Base-by-base conservation (phyloP, 768 basidiomycete species). In the Botryobasidium botryosum region DNA sequence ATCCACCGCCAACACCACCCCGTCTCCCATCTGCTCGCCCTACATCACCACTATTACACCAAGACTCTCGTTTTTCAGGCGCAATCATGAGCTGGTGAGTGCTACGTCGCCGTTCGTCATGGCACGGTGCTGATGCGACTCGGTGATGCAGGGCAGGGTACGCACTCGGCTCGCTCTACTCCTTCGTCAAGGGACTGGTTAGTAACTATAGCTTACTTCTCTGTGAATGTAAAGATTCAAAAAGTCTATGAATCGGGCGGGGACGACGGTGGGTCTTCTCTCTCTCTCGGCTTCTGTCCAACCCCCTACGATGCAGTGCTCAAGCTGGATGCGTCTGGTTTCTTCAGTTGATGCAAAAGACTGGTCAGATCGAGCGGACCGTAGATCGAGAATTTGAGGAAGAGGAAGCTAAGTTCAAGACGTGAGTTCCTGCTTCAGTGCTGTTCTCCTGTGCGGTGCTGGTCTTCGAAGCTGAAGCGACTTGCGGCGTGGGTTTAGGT, bases 321-420 rank as follows among this genome's bases (percentile, higher is more conserved):
- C 7, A 32, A 27, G 26, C 25, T 15, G 26, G 23, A 28, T 32
- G 25, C 17, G 8, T 15, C 15, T 44, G 51, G 42, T 41, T 31
- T 23, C 27, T 41, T 35, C 57, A 88, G 84, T 71, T 97, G 55
- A 71, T 92, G 60, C 91, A 96, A 69, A 96, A 96, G 75, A 92
- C 91, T 1, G 92, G 92, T 45, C 91, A 96, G 63, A 87, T 97
- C 48, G 92, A 97, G 59, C 71, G 90, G 24, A 97, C 92, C 0
- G 74, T 94, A 21, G 92, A 97, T 62, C 68, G 84, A 40, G 90
- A 97, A 56, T 97, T 94, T 56, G 69, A 79, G 12, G 80, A 90
- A 47, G 91, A 94, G 61, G 87, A 94, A 59, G 74, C 77, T 39
- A 84, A 90, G 58, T 96, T 77, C 68, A 75, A 77, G 65, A 72